phyloP scores from a whole-genome alignment of 176 grass and related monocot genomes.

The Carex pumila region DNA sequence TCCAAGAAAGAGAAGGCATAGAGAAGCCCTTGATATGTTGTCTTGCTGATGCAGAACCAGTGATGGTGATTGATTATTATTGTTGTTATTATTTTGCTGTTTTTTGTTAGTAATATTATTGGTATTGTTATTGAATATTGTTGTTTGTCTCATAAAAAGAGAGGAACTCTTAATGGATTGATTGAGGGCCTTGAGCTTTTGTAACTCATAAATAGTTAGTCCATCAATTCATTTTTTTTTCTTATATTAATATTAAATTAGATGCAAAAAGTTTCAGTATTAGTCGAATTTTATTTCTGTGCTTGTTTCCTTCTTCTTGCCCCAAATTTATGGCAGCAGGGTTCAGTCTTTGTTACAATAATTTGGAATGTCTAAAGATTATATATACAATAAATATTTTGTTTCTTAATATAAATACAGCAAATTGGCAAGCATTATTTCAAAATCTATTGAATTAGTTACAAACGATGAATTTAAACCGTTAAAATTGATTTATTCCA shows the following conservation, averaged over 20 bases:
- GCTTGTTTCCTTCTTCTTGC: neutral
- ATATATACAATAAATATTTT: neutral
- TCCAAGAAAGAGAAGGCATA: conserved; percentile 69
- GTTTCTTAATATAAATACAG: neutral
- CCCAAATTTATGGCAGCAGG: neutral
- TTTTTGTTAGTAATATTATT: conserved; percentile 31
- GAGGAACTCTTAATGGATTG: conserved; percentile 18
- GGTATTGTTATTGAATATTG: conserved; percentile 21
- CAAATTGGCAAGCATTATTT: too few relatives aligned
- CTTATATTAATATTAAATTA: neutral
- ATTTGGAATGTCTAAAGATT: too few relatives aligned
- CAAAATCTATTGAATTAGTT: too few relatives aligned
- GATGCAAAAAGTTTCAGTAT: neutral
- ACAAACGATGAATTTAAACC: too few relatives aligned
- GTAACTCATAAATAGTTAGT: conserved; percentile 12
- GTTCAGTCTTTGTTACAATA: neutral
- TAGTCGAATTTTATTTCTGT: neutral
- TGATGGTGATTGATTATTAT: conserved; percentile 23
- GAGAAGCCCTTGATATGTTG: neutral
- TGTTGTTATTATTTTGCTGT: conserved; percentile 36
- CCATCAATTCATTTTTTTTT: neutral
- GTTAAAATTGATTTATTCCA: too few relatives aligned
- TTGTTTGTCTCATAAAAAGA: conserved; percentile 22
- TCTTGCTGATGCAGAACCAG: conserved; percentile 1
- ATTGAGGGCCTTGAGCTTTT: conserved; percentile 13